phyloP scores from a whole-genome alignment of 768 basidiomycete genomes.

The Pleurotus sapidus region DNA sequence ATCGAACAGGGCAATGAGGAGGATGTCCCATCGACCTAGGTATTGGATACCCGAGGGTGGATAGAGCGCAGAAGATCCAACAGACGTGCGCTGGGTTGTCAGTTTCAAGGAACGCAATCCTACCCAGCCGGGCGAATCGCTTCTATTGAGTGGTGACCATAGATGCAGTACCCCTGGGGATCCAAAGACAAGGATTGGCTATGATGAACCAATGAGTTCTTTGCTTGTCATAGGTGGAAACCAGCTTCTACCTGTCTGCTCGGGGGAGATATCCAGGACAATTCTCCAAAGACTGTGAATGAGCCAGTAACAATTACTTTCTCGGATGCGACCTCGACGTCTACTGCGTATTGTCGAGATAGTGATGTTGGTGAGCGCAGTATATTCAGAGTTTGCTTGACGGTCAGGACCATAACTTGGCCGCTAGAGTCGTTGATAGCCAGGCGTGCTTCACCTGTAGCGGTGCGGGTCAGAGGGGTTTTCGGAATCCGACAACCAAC shows the following conservation, averaged over 20 bases:
- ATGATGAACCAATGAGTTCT: background rate
- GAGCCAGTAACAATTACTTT: constrained; percentile 32
- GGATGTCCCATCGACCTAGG: constrained; percentile 41
- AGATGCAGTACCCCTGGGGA: constrained; percentile 56
- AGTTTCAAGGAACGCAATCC: constrained; percentile 44
- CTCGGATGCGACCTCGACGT: constrained; percentile 26
- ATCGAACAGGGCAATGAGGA: constrained; percentile 63
- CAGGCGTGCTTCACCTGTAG: constrained; percentile 52
- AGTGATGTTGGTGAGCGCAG: constrained; percentile 23
- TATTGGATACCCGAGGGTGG: constrained; percentile 62
- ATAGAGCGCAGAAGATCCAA: constrained; percentile 58
- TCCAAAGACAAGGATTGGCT: constrained; percentile 58
- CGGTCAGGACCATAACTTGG: constrained; percentile 48
- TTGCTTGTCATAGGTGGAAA: background rate
- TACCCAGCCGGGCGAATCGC: constrained; percentile 34
- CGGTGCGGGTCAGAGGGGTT: too few relatives aligned
- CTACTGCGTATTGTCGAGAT: constrained; percentile 30
- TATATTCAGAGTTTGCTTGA: constrained; percentile 43
- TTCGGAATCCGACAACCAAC: too few relatives aligned
- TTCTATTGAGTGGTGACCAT: constrained; percentile 7
- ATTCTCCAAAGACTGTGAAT: constrained; percentile 42
- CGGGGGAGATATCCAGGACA: constrained; percentile 52
- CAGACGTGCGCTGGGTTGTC: constrained; percentile 45
- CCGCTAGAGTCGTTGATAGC: constrained; percentile 63
- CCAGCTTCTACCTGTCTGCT: constrained; percentile 32